A percentile compares a stretch with the other conserved stretches of the same genome.
Evolutionary conservation across 1,284 basidiomycete species (phyloP).

Genomic region (Fistulina hepatica): DNA sequence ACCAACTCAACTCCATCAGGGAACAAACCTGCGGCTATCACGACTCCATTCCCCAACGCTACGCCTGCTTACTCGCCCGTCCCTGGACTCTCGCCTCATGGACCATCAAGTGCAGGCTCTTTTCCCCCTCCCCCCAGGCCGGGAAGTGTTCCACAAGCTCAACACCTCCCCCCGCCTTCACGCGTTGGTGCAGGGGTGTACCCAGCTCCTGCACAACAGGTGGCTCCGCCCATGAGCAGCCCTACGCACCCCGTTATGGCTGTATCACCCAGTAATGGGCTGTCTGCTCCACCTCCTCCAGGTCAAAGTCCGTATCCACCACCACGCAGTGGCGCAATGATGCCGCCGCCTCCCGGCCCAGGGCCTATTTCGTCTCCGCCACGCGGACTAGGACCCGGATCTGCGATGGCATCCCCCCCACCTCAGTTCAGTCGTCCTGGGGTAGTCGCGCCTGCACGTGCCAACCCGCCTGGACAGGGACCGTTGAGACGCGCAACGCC

Average conservation of each 20-base stretch:
- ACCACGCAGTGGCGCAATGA: conserved; percentile 17
- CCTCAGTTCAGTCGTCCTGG: conserved; percentile 1
- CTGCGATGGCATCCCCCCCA: conserved; percentile 7
- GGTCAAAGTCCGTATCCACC: conserved; percentile 22
- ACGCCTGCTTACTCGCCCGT: conserved; percentile 28
- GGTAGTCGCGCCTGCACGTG: conserved; percentile 6
- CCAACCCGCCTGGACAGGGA: too few relatives aligned
- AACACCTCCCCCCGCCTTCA: too few relatives aligned
- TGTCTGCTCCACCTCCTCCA: conserved; percentile 35
- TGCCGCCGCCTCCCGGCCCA: conserved; percentile 15
- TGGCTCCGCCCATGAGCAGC: too few relatives aligned
- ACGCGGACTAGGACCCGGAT: conserved; percentile 11
- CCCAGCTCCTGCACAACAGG: too few relatives aligned
- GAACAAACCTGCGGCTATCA: conserved; percentile 62
- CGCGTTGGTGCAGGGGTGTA: too few relatives aligned
- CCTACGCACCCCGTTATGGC: too few relatives aligned
- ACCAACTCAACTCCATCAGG: conserved; percentile 41
- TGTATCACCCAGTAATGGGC: too few relatives aligned
- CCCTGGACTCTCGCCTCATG: conserved; percentile 34
- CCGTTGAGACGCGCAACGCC: conserved; percentile 9
- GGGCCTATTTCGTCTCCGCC: conserved; percentile 26
- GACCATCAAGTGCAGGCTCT: conserved; percentile 28
- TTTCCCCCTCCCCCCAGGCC: conserved; percentile 56
- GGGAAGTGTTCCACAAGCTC: conserved; percentile 48
- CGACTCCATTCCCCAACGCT: conserved; percentile 84